Evolutionary conservation across 257 asterid genomes (phyloP).

Genomic region (Ajuga chamaepitys): DNA sequence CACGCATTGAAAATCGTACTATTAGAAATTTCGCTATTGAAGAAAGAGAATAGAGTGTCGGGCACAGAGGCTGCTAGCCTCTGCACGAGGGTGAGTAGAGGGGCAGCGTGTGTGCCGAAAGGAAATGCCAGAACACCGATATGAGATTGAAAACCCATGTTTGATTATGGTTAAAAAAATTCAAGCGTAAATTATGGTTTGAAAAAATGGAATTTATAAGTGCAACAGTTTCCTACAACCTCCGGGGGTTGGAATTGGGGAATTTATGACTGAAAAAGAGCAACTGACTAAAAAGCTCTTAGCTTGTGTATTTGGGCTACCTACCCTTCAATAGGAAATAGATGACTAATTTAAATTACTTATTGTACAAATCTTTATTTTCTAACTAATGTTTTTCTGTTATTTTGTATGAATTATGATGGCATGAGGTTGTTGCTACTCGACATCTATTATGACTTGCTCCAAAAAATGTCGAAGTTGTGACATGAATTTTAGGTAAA

Average conservation of each 20-base stretch:
- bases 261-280: neutral
- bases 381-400: too few relatives aligned
- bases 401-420: too few relatives aligned
- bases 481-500: too few relatives aligned
- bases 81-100: conserved; percentile 39
- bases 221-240: neutral
- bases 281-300: neutral
- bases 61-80: conserved; percentile 44
- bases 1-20: neutral
- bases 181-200: neutral
- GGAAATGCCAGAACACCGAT: conserved; percentile 74
- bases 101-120: conserved; percentile 67
- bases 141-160: conserved; percentile 36
- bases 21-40: conserved; percentile 43
- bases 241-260: conserved; percentile 14
- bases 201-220: neutral
- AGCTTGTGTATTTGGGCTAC: neutral
- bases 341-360: neutral
- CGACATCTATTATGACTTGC: too few relatives aligned
- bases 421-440: too few relatives aligned
- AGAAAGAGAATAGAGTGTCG: conserved; percentile 34
- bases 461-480: too few relatives aligned
- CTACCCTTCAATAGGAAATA: neutral
- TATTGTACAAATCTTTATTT: neutral
- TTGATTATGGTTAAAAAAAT: neutral